Evolutionary conservation across 257 asterid genomes (phyloP).

Genomic region (Solanum chiquidenum): DNA sequence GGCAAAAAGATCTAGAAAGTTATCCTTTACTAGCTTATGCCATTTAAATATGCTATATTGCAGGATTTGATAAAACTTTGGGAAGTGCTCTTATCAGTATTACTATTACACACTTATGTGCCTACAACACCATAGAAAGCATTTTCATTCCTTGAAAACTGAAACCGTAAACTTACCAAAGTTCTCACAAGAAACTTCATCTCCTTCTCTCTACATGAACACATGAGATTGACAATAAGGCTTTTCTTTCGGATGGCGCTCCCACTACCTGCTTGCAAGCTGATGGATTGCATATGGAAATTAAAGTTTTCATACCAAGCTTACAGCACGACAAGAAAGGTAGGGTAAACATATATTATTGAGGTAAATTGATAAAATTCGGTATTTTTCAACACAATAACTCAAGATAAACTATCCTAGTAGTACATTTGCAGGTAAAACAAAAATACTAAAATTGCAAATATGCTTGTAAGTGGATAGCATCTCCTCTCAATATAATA

Average conservation of each 20-base stretch:
- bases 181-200: slow-evolving; percentile 85
- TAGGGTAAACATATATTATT: background rate
- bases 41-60: background rate
- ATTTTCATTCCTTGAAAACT: background rate
- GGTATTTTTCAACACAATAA: background rate
- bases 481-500: background rate
- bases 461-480: background rate
- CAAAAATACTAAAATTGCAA: background rate
- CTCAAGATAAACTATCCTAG: background rate
- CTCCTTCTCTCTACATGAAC: slow-evolving; percentile 92
- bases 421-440: background rate
- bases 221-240: slow-evolving; percentile 72
- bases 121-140: background rate
- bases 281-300: slow-evolving; percentile 39
- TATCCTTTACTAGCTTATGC: background rate
- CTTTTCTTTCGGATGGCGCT: slow-evolving; percentile 69
- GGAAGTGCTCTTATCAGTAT: background rate
- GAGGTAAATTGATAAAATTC: background rate
- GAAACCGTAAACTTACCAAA: slow-evolving; percentile 38
- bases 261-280: slow-evolving; percentile 89
- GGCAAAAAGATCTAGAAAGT: background rate
- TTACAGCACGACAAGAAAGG: background rate
- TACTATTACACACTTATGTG: background rate
- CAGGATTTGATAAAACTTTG: background rate
- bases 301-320: background rate